Conservation (phyloP, 2,329 filamentous ascomycete genomes). For the Fusarium caatingaense region DNA sequence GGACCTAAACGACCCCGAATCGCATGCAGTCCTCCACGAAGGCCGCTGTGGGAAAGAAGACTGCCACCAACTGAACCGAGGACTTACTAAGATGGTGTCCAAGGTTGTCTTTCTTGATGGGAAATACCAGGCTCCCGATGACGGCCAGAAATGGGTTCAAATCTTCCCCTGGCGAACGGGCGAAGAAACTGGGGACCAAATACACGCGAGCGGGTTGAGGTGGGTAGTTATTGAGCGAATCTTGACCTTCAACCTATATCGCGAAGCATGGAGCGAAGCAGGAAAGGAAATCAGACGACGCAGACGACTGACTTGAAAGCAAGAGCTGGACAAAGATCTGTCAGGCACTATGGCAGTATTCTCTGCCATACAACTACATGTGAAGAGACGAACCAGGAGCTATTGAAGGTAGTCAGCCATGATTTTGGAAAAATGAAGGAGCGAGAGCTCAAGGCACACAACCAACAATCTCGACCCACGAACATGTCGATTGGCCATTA, state of each 20-base stretch:
- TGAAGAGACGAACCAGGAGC: neutral
- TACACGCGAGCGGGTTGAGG: conserved; percentile 50
- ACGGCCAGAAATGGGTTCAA: conserved; percentile 48
- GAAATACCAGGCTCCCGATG: conserved; percentile 44
- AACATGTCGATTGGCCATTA: neutral
- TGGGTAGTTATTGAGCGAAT: conserved; percentile 55
- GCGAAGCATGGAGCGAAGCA: conserved; percentile 49
- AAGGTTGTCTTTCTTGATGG: conserved; percentile 54
- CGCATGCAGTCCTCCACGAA: conserved; percentile 49
- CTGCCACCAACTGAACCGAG: conserved; percentile 52
- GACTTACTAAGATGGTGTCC: conserved; percentile 53
- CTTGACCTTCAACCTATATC: conserved; percentile 52
- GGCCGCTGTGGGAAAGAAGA: conserved; percentile 52
- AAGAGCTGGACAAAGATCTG: neutral
- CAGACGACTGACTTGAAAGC: conserved; percentile 16
- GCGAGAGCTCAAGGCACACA: neutral
- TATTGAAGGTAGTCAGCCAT: neutral
- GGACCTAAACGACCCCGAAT: conserved; percentile 51
- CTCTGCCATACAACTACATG: neutral
- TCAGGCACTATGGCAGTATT: neutral
- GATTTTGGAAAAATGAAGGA: neutral
- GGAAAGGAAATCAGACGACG: conserved; percentile 40
- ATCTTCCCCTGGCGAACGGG: conserved; percentile 50
- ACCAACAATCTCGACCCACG: neutral
- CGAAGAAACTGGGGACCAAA: conserved; percentile 43